Conservation (phyloP, 345 rosid species). For the Citrus sinensis region DVS_A1.0 CM039163.1:48831501-48832000, state of each 20-base stretch:
- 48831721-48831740: no score
- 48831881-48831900: no score
- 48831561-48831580: constrained; percentile 25
- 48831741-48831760: not conserved
- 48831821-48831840: no score
- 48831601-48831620: constrained; percentile 9
- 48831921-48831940: no score
- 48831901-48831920: no score
- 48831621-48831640: constrained; percentile 1
- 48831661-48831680: not conserved
- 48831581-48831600: constrained; percentile 23
- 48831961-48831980: no score
- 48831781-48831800: no score
- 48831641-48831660: not conserved
- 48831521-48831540: constrained; percentile 24
- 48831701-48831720: not conserved
- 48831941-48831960: no score
- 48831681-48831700: not conserved
- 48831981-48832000: no score
- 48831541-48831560: constrained; percentile 25
- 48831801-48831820: no score
- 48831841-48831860: no score
- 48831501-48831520: not conserved
- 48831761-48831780: not conserved
- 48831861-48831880: no score